Conservation (phyloP, 495 filamentous ascomycete species). For the Amniculicola lignicola region DNA sequence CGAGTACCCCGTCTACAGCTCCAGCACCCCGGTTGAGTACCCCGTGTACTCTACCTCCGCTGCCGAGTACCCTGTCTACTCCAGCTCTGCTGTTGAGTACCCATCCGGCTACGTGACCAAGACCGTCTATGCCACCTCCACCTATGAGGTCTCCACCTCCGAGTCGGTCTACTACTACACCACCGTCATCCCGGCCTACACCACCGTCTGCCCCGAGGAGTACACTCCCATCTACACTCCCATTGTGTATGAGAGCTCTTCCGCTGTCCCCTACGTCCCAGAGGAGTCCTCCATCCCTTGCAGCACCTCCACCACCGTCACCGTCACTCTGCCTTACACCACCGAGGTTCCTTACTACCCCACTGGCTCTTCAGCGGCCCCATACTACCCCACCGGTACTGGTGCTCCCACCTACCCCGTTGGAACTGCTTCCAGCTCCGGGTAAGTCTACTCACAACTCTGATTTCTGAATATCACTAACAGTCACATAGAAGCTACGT, state of each 20-base stretch:
- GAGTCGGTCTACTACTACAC: too few species aligned
- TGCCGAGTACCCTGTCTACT: slow-evolving; percentile 8
- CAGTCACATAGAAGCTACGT: slow-evolving; percentile 4
- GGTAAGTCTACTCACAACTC: slow-evolving; percentile 14
- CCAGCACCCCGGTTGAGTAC: slow-evolving; percentile 1
- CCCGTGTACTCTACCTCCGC: slow-evolving; percentile 2
- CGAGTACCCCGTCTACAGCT: slow-evolving; percentile 5
- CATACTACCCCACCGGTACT: slow-evolving; percentile 23
- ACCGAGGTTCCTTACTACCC: slow-evolving; percentile 5
- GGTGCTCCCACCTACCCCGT: slow-evolving; percentile 6
- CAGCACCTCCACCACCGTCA: slow-evolving; percentile 16
- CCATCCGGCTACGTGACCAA: not conserved
- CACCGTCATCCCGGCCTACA: too few species aligned
- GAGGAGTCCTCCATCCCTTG: not conserved
- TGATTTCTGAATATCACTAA: not conserved
- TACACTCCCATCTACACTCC: not conserved
- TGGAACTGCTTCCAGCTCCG: slow-evolving; percentile 11
- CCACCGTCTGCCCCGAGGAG: not conserved
- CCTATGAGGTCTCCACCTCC: too few species aligned
- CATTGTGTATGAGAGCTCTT: not conserved
- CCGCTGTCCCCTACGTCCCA: not conserved
- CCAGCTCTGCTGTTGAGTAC: not conserved
- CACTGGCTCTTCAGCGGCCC: not conserved
- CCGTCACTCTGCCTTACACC: slow-evolving; percentile 14
- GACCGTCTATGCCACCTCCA: not conserved